Conservation (phyloP, 2,329 filamentous ascomycete species). For the Cercospora sp. region DNA sequence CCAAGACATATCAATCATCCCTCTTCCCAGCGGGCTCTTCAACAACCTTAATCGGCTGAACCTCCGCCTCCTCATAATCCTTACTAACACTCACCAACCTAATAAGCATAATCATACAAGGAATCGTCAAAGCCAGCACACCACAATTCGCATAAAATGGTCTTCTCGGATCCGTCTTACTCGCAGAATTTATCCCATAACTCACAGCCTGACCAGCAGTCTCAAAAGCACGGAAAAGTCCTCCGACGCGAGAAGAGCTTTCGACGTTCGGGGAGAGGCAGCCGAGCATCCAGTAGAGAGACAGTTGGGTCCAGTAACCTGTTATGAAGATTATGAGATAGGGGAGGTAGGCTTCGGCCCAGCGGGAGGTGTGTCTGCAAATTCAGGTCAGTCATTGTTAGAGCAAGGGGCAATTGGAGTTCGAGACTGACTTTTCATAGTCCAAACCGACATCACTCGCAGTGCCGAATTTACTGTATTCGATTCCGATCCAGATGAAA, state of each 20-base stretch:
- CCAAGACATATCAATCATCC: not conserved
- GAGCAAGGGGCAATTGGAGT: not conserved
- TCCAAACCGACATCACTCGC: slow-evolving; percentile 17
- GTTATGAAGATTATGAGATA: slow-evolving; percentile 31
- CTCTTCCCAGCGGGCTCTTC: not conserved
- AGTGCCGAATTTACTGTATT: slow-evolving; percentile 21
- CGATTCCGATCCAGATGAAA: slow-evolving; percentile 38
- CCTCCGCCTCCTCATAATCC: not conserved
- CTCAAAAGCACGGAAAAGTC: slow-evolving; percentile 41
- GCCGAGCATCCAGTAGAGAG: slow-evolving; percentile 43
- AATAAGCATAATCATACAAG: slow-evolving; percentile 27
- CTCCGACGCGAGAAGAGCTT: slow-evolving; percentile 35
- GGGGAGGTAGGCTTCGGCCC: slow-evolving; percentile 28
- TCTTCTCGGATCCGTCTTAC: not conserved
- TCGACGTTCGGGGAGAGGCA: slow-evolving; percentile 41
- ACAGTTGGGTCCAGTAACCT: slow-evolving; percentile 29
- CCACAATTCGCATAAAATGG: slow-evolving; percentile 27
- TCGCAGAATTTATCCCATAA: slow-evolving; percentile 29
- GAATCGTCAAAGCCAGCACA: slow-evolving; percentile 22
- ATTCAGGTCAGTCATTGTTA: not conserved
- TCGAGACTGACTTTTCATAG: slow-evolving; percentile 18
- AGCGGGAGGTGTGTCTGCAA: slow-evolving; percentile 19
- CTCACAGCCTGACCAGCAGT: slow-evolving; percentile 49
- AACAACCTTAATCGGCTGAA: not conserved
- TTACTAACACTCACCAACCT: slow-evolving; percentile 19